These are phyloP conservation scores for Licmophora abbreviata DNA, from an alignment of 108 stramenopile species.

Conservation along the genomic window DNA sequence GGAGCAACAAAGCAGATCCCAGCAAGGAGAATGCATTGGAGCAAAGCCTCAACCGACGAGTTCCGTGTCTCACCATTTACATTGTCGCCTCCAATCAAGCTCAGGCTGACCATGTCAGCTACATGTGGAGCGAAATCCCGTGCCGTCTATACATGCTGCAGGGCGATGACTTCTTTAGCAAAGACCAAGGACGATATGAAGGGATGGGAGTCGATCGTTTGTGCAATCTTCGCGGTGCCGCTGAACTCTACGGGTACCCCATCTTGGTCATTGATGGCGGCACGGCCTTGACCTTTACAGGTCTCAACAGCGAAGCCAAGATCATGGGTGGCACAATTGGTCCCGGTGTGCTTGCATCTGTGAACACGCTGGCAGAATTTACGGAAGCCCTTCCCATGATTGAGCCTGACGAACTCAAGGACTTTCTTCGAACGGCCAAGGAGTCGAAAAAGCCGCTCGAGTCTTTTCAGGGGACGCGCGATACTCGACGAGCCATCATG, in stretches of 20 bases:
- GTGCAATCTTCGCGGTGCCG: constrained; percentile 38
- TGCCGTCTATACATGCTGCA: constrained; percentile 34
- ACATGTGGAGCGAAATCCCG: constrained; percentile 36
- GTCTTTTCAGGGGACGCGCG: constrained; percentile 14
- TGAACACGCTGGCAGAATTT: constrained; percentile 28
- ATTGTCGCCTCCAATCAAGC: constrained; percentile 47
- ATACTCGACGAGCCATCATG: constrained; percentile 57
- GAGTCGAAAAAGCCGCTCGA: constrained; percentile 24
- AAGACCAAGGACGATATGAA: constrained; percentile 49
- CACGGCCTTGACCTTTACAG: constrained; percentile 66
- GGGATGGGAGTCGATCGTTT: constrained; percentile 68
- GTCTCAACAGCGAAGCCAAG: constrained; percentile 33
- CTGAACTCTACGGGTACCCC: constrained; percentile 29
- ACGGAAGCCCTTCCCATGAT: constrained; percentile 49
- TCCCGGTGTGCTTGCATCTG: constrained; percentile 37
- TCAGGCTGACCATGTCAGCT: constrained; percentile 16
- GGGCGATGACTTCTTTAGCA: constrained; percentile 51
- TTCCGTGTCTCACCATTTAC: constrained; percentile 32
- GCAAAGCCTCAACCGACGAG: constrained; percentile 3
- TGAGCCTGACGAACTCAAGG: constrained; percentile 14
- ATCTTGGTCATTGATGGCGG: constrained; percentile 64
- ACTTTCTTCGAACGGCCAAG: constrained; percentile 12
- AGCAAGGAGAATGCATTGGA: constrained; percentile 12
- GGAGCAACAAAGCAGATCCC: constrained; percentile 8
- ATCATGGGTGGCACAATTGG: constrained; percentile 75